Percentiles rank a stretch among this genome's conserved stretches.
phyloP scores from a whole-genome alignment of 2,329 filamentous ascomycete genomes.

The Lizonia empirigonia region DNA sequence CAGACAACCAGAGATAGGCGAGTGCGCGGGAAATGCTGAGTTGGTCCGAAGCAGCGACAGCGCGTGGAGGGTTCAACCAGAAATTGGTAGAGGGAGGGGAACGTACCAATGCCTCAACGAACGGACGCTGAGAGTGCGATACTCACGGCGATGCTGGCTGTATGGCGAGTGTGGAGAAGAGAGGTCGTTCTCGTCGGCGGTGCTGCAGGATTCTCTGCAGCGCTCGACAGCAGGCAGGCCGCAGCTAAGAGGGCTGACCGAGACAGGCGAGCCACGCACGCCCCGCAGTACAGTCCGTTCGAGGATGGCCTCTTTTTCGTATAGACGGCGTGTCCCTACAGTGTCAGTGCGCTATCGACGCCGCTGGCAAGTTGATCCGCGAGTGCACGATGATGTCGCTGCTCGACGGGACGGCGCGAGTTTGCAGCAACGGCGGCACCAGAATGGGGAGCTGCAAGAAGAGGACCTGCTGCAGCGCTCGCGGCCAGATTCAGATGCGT shows the following conservation, averaged over 20 bases:
- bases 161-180: constrained; percentile 33
- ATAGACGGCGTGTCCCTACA: constrained; percentile 36
- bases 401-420: constrained; percentile 46
- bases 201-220: constrained; percentile 47
- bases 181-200: constrained; percentile 43
- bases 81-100: constrained; percentile 1
- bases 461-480: constrained; percentile 24
- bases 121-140: constrained; percentile 25
- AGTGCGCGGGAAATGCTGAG: constrained; percentile 43
- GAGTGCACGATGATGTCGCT: constrained; percentile 28
- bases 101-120: constrained; percentile 38
- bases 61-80: constrained; percentile 2
- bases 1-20: constrained; percentile 46
- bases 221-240: constrained; percentile 46
- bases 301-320: constrained; percentile 29
- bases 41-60: constrained; percentile 26
- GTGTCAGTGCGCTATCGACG: constrained; percentile 36
- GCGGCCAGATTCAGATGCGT: constrained; percentile 24
- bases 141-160: constrained; percentile 22
- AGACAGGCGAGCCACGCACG: constrained; percentile 47
- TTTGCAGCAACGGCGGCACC: constrained; percentile 36
- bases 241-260: constrained; percentile 50
- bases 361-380: constrained; percentile 30
- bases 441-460: constrained; percentile 23
- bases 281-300: constrained; percentile 39